These are phyloP conservation scores for Penicillium roqueforti DNA, from an alignment of 495 filamentous ascomycete genomes.

Conservation along the genomic window DNA sequence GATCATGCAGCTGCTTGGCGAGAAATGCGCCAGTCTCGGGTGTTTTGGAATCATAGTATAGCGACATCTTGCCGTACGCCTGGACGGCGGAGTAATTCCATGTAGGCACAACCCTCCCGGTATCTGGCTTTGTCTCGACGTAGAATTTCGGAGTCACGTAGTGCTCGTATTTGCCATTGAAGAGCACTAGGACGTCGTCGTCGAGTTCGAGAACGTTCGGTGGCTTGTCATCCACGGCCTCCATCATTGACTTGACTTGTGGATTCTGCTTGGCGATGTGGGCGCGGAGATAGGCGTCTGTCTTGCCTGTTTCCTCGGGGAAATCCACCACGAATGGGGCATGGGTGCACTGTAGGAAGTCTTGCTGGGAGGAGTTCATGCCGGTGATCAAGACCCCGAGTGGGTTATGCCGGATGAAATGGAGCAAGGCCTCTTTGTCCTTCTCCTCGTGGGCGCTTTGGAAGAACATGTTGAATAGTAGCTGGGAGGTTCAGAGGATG, in stretches of 20 bases:
- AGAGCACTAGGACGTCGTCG: constrained; percentile 46
- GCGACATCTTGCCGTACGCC: constrained; percentile 39
- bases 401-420: constrained; percentile 43
- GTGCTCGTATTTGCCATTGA: constrained; percentile 41
- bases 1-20: constrained; percentile 34
- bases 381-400: constrained; percentile 46
- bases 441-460: constrained; percentile 39
- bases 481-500: not conserved
- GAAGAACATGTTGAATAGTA: constrained; percentile 41
- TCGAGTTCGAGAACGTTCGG: constrained; percentile 19
- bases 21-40: constrained; percentile 35
- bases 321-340: constrained; percentile 47
- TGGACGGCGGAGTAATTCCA: constrained; percentile 53
- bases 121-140: constrained; percentile 47
- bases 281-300: constrained; percentile 28
- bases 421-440: constrained; percentile 30
- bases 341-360: constrained; percentile 43
- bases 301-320: not conserved
- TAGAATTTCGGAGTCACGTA: constrained; percentile 55
- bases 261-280: constrained; percentile 48
- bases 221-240: constrained; percentile 11
- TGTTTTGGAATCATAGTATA: constrained; percentile 37
- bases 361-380: constrained; percentile 33
- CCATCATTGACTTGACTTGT: constrained; percentile 45
- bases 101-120: constrained; percentile 52